Percentiles rank a stretch among this genome's conserved stretches.
Conservation (phyloP, 2,329 filamentous ascomycete species). For the Neopestalotiopsis clavispora region DNA sequence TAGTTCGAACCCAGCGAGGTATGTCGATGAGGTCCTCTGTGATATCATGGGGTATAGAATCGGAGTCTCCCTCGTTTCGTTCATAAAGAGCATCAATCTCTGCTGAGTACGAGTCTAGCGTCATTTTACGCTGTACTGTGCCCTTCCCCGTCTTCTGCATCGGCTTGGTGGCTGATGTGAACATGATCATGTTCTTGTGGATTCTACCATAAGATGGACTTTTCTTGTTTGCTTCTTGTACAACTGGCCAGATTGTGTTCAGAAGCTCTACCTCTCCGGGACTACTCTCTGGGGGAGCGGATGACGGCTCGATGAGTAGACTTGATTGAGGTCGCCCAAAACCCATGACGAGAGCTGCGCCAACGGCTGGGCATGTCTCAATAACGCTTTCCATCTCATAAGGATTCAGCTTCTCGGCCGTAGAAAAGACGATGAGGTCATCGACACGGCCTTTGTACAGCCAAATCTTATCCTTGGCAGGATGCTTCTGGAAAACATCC, state of each 20-base stretch:
- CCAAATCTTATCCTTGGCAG: slow-evolving; percentile 38
- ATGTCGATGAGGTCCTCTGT: too few species aligned
- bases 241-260: background rate
- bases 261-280: background rate
- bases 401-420: slow-evolving; percentile 48
- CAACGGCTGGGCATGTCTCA: slow-evolving; percentile 32
- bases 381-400: slow-evolving; percentile 40
- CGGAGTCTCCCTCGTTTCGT: background rate
- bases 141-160: slow-evolving; percentile 40
- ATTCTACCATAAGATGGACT: slow-evolving; percentile 25
- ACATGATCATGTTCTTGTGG: slow-evolving; percentile 32
- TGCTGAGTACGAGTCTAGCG: slow-evolving; percentile 32
- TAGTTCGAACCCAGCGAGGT: background rate
- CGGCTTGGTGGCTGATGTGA: slow-evolving; percentile 35
- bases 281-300: too few species aligned
- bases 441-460: slow-evolving; percentile 36
- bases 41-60: background rate
- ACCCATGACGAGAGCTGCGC: slow-evolving; percentile 38
- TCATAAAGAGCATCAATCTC: slow-evolving; percentile 40
- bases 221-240: slow-evolving; percentile 15
- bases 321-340: slow-evolving; percentile 30
- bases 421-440: slow-evolving; percentile 40
- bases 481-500: slow-evolving; percentile 45
- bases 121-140: slow-evolving; percentile 37
- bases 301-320: slow-evolving; percentile 29